These are phyloP conservation scores for Mycena rosella DNA, from an alignment of 768 basidiomycete genomes.

Conservation along the genomic window DNA sequence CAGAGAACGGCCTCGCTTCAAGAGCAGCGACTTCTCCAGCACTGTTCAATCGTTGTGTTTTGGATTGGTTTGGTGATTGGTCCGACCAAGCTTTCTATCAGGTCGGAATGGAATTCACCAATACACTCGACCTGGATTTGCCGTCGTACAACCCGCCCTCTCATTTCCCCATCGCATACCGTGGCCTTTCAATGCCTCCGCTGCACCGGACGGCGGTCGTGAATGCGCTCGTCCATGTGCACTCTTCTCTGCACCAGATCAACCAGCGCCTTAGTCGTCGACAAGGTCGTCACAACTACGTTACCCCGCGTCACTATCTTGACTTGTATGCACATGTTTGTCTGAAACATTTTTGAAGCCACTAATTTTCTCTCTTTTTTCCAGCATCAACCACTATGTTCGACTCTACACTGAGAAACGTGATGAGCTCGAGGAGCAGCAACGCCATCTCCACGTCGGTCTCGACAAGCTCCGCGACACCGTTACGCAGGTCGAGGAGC, in stretches of 20 bases:
- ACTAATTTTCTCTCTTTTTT: conserved; percentile 32
- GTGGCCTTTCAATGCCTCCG: conserved; percentile 87
- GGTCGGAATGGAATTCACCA: conserved; percentile 97
- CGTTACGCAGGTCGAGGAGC: conserved; percentile 96
- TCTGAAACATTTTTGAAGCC: conserved; percentile 1
- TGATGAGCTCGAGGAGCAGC: conserved; percentile 97
- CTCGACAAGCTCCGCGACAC: conserved; percentile 97
- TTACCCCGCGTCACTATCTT: conserved; percentile 97
- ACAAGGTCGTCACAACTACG: conserved; percentile 96
- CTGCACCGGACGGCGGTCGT: conserved; percentile 91
- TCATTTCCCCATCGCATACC: conserved; percentile 92
- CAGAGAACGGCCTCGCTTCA: conserved; percentile 94
- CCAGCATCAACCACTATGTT: conserved; percentile 97
- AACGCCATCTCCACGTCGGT: conserved; percentile 97
- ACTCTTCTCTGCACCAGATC: conserved; percentile 89
- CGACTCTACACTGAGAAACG: conserved; percentile 95
- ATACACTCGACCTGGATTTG: conserved; percentile 92
- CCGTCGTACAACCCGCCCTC: conserved; percentile 83
- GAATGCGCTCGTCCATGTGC: conserved; percentile 94
- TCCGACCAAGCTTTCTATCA: conserved; percentile 98
- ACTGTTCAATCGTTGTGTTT: conserved; percentile 97
- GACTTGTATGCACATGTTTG: conserved; percentile 84
- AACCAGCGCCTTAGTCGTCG: conserved; percentile 90
- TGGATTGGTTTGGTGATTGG: conserved; percentile 99
- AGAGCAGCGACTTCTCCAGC: conserved; percentile 98